Evolutionary conservation across 2,329 filamentous ascomycete genomes (phyloP).

Genomic region (Pyrenophora teres): DNA sequence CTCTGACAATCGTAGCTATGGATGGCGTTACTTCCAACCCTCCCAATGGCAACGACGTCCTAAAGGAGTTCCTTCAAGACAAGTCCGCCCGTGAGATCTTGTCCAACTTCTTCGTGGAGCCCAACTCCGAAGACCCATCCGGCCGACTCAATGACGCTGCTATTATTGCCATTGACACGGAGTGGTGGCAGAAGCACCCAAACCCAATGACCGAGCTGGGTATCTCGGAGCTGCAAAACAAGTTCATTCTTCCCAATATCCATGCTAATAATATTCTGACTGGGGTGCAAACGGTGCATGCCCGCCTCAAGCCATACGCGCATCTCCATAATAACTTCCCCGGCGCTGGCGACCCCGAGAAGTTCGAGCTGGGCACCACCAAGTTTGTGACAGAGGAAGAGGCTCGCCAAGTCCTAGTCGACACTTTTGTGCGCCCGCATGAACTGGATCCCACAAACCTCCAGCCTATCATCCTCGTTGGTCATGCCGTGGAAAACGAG

Average conservation of each 20-base stretch:
- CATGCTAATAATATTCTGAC: conserved; percentile 15
- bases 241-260: background rate
- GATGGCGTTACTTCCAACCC: no score
- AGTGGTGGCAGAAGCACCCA: conserved; percentile 23
- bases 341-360: conserved; percentile 18
- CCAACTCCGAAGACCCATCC: background rate
- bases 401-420: conserved; percentile 5
- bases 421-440: conserved; percentile 12
- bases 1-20: no score
- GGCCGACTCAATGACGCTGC: conserved; percentile 7
- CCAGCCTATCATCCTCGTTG: conserved; percentile 26
- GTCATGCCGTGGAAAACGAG: conserved; percentile 19
- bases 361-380: conserved; percentile 20
- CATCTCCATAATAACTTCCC: conserved; percentile 19
- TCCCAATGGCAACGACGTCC: no score
- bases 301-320: conserved; percentile 16
- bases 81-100: background rate
- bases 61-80: background rate
- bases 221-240: conserved; percentile 15
- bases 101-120: conserved; percentile 12
- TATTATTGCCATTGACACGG: conserved; percentile 17
- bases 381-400: conserved; percentile 18
- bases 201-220: conserved; percentile 25
- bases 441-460: background rate
- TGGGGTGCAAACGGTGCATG: conserved; percentile 18